A percentile compares a stretch with the other conserved stretches of the same genome.
Evolutionary conservation across 208 protist genomes (phyloP).

Genomic region (Naegleria lovaniensis): DNA sequence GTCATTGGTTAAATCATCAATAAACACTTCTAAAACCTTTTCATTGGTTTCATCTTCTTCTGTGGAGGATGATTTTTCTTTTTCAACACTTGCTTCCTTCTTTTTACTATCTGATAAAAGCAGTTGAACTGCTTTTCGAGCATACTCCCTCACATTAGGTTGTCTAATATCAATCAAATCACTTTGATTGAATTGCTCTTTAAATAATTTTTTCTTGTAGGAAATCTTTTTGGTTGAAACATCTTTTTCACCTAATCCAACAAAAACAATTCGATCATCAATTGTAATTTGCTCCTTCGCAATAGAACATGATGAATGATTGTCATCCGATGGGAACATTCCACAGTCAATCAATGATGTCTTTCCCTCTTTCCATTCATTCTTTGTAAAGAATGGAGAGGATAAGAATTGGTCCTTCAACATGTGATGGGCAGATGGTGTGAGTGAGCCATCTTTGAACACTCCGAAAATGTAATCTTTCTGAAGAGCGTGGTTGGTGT

Average conservation of each 20-base stretch:
- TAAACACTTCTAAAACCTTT: background rate
- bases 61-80: background rate
- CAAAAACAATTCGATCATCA: background rate
- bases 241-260: background rate
- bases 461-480: background rate
- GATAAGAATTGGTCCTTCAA: background rate
- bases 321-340: background rate
- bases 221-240: background rate
- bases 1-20: background rate
- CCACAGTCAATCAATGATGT: background rate
- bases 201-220: background rate
- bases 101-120: background rate
- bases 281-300: background rate
- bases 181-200: background rate
- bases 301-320: background rate
- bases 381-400: background rate
- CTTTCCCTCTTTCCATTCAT: background rate
- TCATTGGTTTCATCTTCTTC: background rate
- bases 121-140: background rate
- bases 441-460: background rate
- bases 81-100: background rate
- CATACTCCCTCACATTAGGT: background rate
- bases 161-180: background rate
- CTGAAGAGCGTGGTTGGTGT: background rate
- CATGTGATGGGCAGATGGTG: background rate